Percentiles rank a stretch among this genome's conserved stretches.
Evolutionary conservation across 495 filamentous ascomycete genomes (phyloP).

Genomic region (Annulohypoxylon moriforme): DNA sequence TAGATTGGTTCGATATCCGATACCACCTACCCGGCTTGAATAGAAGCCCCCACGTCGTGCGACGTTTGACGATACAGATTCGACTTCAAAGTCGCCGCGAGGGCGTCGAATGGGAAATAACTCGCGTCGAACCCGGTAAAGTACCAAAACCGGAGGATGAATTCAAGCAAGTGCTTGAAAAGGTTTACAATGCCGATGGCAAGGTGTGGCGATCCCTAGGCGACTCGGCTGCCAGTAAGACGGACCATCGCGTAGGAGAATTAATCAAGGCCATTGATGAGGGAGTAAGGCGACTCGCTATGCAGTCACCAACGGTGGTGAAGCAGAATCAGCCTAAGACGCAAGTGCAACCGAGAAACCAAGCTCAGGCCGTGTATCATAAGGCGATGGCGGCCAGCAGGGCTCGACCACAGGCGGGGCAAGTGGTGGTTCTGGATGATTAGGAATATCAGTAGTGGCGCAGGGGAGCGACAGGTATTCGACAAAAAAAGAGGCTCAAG

Average conservation of each 20-base stretch:
- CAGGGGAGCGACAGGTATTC: conserved; percentile 23
- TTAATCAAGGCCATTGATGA: conserved; percentile 50
- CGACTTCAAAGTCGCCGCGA: conserved; percentile 48
- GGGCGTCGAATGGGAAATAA: conserved; percentile 57
- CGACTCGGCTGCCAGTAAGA: conserved; percentile 48
- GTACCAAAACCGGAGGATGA: conserved; percentile 50
- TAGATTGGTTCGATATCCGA: conserved; percentile 63
- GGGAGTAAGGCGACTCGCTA: conserved; percentile 37
- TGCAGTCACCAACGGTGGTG: conserved; percentile 38
- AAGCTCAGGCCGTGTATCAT: conserved; percentile 34
- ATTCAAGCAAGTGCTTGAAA: conserved; percentile 53
- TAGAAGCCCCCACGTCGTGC: conserved; percentile 16
- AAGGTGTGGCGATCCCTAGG: conserved; percentile 49
- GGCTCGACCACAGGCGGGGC: conserved; percentile 33
- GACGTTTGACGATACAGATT: conserved; percentile 55
- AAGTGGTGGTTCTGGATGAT: conserved; percentile 46
- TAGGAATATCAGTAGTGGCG: conserved; percentile 25
- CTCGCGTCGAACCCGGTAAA: conserved; percentile 40
- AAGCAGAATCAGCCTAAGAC: conserved; percentile 40
- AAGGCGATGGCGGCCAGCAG: conserved; percentile 38
- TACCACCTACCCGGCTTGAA: conserved; percentile 51
- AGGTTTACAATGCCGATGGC: conserved; percentile 52
- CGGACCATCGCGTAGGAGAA: conserved; percentile 50
- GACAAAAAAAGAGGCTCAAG: conserved; percentile 19
- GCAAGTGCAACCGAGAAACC: conserved; percentile 29